Conservation (phyloP, 1,284 basidiomycete genomes). For the Ustanciosporium gigantosporum region DNA sequence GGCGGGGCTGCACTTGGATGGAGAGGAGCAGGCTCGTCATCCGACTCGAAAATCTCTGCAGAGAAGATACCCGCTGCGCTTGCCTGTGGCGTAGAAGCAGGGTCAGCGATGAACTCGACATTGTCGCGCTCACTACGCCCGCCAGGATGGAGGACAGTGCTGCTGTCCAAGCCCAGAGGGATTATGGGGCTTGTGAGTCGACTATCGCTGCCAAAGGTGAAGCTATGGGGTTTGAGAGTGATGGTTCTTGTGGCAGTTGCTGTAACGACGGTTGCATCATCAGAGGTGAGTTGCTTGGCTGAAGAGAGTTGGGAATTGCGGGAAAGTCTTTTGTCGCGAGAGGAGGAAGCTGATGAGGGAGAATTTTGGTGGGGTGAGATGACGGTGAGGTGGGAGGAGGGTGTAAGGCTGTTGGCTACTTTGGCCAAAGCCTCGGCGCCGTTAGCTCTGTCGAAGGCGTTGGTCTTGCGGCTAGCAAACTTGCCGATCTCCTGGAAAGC, state of each 20-base stretch:
- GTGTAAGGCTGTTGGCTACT: constrained; percentile 21
- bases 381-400: constrained; percentile 3
- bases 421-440: constrained; percentile 21
- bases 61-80: not conserved
- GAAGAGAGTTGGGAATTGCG: not conserved
- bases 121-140: too few relatives aligned
- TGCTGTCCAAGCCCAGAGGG: too few relatives aligned
- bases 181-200: constrained; percentile 2
- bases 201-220: constrained; percentile 22
- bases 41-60: not conserved
- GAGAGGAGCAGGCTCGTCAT: not conserved
- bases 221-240: constrained; percentile 19
- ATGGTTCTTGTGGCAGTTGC: constrained; percentile 3
- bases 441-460: constrained; percentile 14
- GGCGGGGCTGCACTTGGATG: not conserved
- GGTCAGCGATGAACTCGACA: constrained; percentile 21
- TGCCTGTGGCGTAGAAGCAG: not conserved
- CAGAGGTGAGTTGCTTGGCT: constrained; percentile 4
- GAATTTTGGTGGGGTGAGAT: not conserved
- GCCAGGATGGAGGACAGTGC: too few relatives aligned
- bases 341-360: constrained; percentile 1
- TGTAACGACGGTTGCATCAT: constrained; percentile 2
- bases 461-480: constrained; percentile 12
- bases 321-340: not conserved
- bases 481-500: constrained; percentile 27